These are phyloP conservation scores for Mrakia blollopis DNA, from an alignment of 768 basidiomycete species.

Conservation along the genomic window DNA sequence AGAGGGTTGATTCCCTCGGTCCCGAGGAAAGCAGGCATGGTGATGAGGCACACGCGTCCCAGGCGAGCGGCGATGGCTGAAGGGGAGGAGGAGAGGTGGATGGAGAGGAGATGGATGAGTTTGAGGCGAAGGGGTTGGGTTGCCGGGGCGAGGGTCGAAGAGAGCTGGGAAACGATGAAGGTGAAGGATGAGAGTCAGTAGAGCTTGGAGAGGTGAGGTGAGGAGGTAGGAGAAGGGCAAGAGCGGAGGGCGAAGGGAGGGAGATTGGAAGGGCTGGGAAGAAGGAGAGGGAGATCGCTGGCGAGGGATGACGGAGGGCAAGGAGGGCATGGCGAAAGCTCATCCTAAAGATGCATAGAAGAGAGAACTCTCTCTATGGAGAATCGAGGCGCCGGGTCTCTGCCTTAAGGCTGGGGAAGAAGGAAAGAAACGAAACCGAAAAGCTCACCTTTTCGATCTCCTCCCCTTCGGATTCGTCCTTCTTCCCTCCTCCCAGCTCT, in stretches of 20 bases:
- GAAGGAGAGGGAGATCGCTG: neutral
- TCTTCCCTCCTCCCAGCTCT: neutral
- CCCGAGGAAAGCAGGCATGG: conserved; percentile 65
- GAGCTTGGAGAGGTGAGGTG: neutral
- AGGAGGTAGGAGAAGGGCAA: neutral
- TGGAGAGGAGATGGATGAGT: conserved; percentile 6
- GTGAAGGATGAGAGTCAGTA: neutral
- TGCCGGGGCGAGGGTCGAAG: neutral
- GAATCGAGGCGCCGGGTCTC: too few species aligned
- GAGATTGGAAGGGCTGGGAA: too few species aligned
- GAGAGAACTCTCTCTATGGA: too few species aligned
- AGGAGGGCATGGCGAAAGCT: too few species aligned
- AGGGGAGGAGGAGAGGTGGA: conserved; percentile 19
- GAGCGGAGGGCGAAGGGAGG: neutral
- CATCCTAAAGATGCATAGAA: too few species aligned
- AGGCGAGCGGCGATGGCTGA: conserved; percentile 37
- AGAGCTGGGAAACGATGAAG: too few species aligned
- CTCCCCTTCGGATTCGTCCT: neutral
- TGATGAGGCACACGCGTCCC: conserved; percentile 64
- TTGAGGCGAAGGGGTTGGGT: conserved; percentile 21
- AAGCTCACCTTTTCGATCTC: conserved; percentile 24
- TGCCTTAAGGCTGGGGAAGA: too few species aligned
- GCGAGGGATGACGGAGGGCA: neutral
- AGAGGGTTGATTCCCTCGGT: conserved; percentile 68
- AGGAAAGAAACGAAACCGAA: too few species aligned